phyloP scores from a whole-genome alignment of 2,329 filamentous ascomycete genomes.

The Pseudocercospora crystallina region DNA sequence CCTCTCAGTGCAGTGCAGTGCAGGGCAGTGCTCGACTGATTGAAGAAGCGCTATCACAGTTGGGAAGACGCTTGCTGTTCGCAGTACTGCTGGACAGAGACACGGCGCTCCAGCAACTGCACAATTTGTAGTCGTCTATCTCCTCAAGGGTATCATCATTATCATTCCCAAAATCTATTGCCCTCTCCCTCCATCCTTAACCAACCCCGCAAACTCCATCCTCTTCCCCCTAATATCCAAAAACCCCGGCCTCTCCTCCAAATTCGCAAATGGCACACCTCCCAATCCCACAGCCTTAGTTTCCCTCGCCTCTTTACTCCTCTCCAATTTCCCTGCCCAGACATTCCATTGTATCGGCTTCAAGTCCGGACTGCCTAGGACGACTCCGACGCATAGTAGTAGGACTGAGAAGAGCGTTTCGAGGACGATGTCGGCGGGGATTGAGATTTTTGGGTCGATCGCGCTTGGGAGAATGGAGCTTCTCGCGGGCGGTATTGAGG shows the following conservation, averaged over 20 bases:
- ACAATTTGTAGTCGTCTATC: not conserved
- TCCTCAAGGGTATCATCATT: not conserved
- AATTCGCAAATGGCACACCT: slow-evolving; percentile 74
- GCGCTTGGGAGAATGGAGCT: slow-evolving; percentile 34
- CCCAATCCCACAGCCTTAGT: slow-evolving; percentile 65
- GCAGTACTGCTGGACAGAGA: too few species aligned
- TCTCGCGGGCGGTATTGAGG: slow-evolving; percentile 41
- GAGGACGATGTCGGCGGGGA: slow-evolving; percentile 83
- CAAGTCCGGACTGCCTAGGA: slow-evolving; percentile 72
- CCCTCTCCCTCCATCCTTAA: slow-evolving; percentile 40
- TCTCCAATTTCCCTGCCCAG: slow-evolving; percentile 82
- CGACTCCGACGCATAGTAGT: slow-evolving; percentile 78
- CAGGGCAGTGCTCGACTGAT: too few species aligned
- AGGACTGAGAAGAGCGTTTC: slow-evolving; percentile 81
- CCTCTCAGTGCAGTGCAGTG: too few species aligned
- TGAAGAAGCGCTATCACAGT: too few species aligned
- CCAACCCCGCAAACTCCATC: slow-evolving; percentile 77
- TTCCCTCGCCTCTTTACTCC: slow-evolving; percentile 56
- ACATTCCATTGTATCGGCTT: slow-evolving; percentile 81
- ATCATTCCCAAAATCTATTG: not conserved
- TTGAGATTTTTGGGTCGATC: slow-evolving; percentile 37
- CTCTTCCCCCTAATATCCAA: slow-evolving; percentile 78
- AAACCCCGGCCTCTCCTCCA: slow-evolving; percentile 83
- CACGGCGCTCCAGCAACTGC: too few species aligned
- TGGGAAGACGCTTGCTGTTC: too few species aligned